Base-by-base conservation (phyloP, 2,329 filamentous ascomycete genomes). In the Fusarium hostae region DNA sequence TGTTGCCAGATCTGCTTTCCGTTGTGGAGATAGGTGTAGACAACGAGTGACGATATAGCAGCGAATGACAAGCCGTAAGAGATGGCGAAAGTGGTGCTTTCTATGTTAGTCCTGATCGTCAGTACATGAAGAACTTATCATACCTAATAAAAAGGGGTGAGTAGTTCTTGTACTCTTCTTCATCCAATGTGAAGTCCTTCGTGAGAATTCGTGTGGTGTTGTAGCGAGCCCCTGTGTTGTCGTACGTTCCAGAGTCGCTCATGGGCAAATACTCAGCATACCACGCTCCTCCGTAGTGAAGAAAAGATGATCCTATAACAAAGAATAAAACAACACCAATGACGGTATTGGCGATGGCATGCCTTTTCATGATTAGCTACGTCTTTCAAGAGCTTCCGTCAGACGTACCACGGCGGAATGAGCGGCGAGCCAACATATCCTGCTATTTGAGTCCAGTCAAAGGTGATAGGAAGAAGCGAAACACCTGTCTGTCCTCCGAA, bases 371-470 rank as follows among this genome's bases (percentile, higher is more conserved):
- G 10, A 26, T 61, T 7, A 57, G 34, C 30, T 35, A 9, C 13
- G 12, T n/a, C 32, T 11, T 20, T 18, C 12, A 32, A 15, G 30
- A 16, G 34, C 9, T 40, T 20, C 1, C 12, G 13, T 52, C 6
- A 26, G 18, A 77, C 84, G 64, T 77, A 88, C 87, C 90, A 94
- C 9, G 91, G 91, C 5, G 90, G 88, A 54, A 93, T 90, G 40
- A 94, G 80, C 24, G 91, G 91, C 13, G 89, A 92, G 34, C 88
- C 88, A 56, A 92, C 84, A 67, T 88, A 94, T 50, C 90, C 92
- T 6, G 90, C 86, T 57, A 93, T 86, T 73, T 93, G 90, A 9
- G 90, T 91, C 91, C 92, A 94, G 82, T 94, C 92, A 76, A 94
- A 93, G 0, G 91, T 93, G 35, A 94, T 88, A 2, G 92, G 91